A percentile compares a stretch with the other conserved stretches of the same genome.
These are phyloP conservation scores for Gossypium australe DNA, from an alignment of 345 rosid genomes.

Conservation along the genomic window DNA sequence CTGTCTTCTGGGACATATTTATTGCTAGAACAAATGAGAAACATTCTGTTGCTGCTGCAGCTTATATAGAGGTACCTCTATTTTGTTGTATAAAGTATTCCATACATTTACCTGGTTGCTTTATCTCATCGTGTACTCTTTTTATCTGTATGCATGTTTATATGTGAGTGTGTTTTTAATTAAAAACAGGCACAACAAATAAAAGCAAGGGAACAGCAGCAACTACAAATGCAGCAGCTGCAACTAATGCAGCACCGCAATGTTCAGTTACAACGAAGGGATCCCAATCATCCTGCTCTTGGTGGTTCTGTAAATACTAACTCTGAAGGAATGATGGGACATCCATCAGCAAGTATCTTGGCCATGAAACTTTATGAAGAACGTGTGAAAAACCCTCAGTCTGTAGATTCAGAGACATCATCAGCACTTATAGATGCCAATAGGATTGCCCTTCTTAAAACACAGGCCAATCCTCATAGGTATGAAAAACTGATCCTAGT, in stretches of 20 bases:
- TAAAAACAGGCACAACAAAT: constrained; percentile 39
- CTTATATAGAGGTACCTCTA: constrained; percentile 56
- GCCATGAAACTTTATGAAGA: constrained; percentile 66
- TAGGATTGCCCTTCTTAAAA: constrained; percentile 43
- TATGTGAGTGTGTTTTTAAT: no score
- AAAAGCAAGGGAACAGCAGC: constrained; percentile 56
- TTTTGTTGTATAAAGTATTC: no score
- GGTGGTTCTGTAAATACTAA: constrained; percentile 40
- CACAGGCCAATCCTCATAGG: constrained; percentile 48
- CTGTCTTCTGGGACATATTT: constrained; percentile 75
- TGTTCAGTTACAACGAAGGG: constrained; percentile 52
- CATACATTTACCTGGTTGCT: no score
- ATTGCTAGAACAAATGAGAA: constrained; percentile 69
- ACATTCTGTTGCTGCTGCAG: constrained; percentile 59
- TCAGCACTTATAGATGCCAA: constrained; percentile 40
- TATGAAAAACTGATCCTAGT: constrained; percentile 10
- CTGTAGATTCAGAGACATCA: constrained; percentile 49
- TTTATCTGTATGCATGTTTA: neutral
- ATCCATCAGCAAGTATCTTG: constrained; percentile 47
- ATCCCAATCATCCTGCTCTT: constrained; percentile 43
- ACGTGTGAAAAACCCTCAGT: constrained; percentile 46
- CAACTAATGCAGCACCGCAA: constrained; percentile 46
- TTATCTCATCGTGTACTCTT: no score
- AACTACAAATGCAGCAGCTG: constrained; percentile 51
- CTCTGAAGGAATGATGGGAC: constrained; percentile 56